Evolutionary conservation across 176 grass and related monocot genomes (phyloP), one percentile per base, ranked within the genome.

Genomic region (Tillandsia leiboldiana): DNA sequence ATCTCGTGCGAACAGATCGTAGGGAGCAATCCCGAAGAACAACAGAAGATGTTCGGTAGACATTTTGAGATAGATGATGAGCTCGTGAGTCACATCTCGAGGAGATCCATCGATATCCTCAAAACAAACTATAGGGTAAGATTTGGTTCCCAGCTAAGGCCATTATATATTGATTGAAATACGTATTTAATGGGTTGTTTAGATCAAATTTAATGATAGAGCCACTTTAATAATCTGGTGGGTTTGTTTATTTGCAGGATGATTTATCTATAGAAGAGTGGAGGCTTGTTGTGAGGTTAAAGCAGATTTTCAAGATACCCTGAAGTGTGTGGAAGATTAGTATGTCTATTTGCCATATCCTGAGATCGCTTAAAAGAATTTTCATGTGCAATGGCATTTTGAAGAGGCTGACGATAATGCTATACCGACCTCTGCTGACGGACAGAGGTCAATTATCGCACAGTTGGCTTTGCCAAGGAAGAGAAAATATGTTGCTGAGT

Each of bases 41-140:
- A 95, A 74, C 90, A 95, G 72, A 95, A 86, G 75, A 90, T 85
- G 64, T 86, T 84, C 0, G 87, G 87, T 29, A 86, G 91, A 48
- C 91, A 95, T 71, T 95, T 95, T 58, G 91, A 95, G 47, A 87
- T 90, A 71, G 86, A 95, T 61, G 91, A 95, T 70, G 91, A 90
- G 72, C 87, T 95, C 67, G 84, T 95, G 8, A 95, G 91, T 72
- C 91, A 72, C 66, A 90, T 95, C 26, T 58, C 91, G 48, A 79
- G 91, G 81, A 82, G 78, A 2, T 95, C 91, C 48, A 95, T 95
- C 52, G 91, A 95, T 76, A 84, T 90, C 80, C 77, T 95, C 6
- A 95, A 95, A 67, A 49, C 80, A 26, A 82, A 96, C 51, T 96
- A 96, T 81, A 87, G 87, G 83, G 91, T 51, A 85, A 96, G 87